phyloP scores from a whole-genome alignment of 2,329 filamentous ascomycete genomes.

The Trichophyton simii region DNA sequence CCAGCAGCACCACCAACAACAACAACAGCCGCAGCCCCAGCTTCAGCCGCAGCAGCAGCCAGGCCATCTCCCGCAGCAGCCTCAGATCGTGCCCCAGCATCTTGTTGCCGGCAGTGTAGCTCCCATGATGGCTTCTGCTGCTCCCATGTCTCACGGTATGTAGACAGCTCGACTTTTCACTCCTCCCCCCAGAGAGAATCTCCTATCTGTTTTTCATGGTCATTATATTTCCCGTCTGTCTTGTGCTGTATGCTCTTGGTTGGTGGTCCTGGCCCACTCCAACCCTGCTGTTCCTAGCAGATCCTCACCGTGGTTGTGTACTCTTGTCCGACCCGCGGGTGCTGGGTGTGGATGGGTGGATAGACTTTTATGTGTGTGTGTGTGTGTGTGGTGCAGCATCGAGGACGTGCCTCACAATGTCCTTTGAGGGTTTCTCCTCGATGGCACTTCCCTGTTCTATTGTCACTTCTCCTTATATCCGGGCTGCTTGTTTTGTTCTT shows the following conservation, averaged over 20 bases:
- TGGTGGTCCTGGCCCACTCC: background rate
- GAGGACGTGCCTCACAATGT: background rate
- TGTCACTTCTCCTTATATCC: background rate
- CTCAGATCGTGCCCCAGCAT: constrained; percentile 13
- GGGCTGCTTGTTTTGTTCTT: background rate
- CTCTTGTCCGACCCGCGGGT: background rate
- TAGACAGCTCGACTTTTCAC: background rate
- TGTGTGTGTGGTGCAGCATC: background rate
- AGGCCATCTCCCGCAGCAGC: constrained; percentile 11
- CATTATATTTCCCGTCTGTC: background rate
- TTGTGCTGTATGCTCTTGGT: background rate
- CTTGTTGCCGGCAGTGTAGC: constrained; percentile 7
- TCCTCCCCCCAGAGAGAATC: background rate
- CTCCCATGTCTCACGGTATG: constrained; percentile 11
- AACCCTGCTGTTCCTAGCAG: constrained; percentile 4
- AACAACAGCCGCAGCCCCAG: background rate
- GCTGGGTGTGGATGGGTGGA: background rate
- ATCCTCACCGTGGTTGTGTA: background rate
- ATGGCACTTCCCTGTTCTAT: background rate
- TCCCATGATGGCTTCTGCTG: constrained; percentile 14
- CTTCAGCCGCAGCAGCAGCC: constrained; percentile 5
- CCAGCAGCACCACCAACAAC: constrained; percentile 7
- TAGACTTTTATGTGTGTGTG: background rate
- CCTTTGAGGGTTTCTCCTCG: background rate
- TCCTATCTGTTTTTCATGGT: background rate